Evolutionary conservation across 148 eudicot genomes (phyloP), one percentile per base, ranked within the genome.

Genomic region (Rhododendron griersonianum): DNA sequence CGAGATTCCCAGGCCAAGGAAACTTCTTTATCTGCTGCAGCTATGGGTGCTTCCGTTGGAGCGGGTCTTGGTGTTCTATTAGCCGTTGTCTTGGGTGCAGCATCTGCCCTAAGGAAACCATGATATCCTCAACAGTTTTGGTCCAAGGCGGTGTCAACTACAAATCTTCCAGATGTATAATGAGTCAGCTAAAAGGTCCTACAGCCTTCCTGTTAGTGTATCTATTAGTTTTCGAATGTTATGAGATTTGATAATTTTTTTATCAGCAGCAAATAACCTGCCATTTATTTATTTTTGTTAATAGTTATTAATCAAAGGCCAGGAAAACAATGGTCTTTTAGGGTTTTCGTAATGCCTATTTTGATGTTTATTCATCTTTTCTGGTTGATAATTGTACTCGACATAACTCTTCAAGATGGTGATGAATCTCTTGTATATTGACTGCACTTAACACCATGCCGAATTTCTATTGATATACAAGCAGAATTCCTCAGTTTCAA

Each of bases 31-130:
- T 89, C 92, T 65, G 95, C 98, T 74, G 99, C 99, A 28, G 93
- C 98, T 6, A 90, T 97, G 11, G 99, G 99, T 57, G 99, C 98
- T 28, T 95, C 98, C 41, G 86, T 97, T 51, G 99, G 99, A 81
- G 99, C 99, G 39, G 99, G 99, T 84, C 89, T 97, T 73, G 99
- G 99, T 45, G 81, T 97, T 84, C 90, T 97, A 73, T 87, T 97
- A 91, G 99, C 99, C 4, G 94, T 97, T 85, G 98, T 95, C 63
- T 90, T 97, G 98, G 98, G 99, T 87, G 99, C 99, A 30, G 99
- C 98, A 84, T 95, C 99, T 79, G 98, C 98, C 81, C 90, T 95
- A 89, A 93, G 99, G 88, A 97, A 97, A 90, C 99, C 99, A 61
- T 96, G 90, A 94, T 44, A 85, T n/a, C 59, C 83, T 78, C 53